Evolutionary conservation across 1,139 yeast genomes (phyloP), one percentile per base, ranked within the genome.

Genomic region (Blastobotrys raffinosifermentans): DNA sequence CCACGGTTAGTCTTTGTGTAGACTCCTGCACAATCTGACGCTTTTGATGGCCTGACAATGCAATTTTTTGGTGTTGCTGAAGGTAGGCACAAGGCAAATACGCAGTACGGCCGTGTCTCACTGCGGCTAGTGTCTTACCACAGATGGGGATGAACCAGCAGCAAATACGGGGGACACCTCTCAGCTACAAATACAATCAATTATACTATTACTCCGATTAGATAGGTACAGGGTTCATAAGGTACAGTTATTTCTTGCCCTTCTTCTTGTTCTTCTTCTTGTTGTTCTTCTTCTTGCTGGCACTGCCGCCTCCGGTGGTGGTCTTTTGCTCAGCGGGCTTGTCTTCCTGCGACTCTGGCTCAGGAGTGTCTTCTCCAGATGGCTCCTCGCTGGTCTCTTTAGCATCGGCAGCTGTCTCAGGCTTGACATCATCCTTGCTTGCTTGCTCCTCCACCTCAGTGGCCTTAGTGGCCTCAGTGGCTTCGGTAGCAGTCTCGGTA

Each of bases 261-360:
- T 40, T 42, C 44, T 46, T 47, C 46, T 48, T 48, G 34, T 45
- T 47, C 35, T 44, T 46, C 43, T 48, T 48, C 38, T 46, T 46
- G 31, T 47, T 47, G 29, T 46, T 43, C 10, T 39, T 40, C 32
- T 38, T 40, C 30, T 35, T 44, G 31, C 36, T 40, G 25, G 27
- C 15, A 10, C 7, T n/a, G n/a, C n/a, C n/a, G n/a, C n/a, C n/a
- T n/a, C n/a, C 21, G 13, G 20, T 21, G 5, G 29, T 11, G n/a
- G 17, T 8, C 5, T 21, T 7, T 11, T n/a, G 15, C 19, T 18
- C 32, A n/a, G 26, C 29, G 32, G 16, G 14, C 6, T 29, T 21
- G 4, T 36, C 22, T 31, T 36, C 19, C 29, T 36, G 13, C 7
- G 27, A 25, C 16, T 30, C 32, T 35, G 35, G 26, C n/a, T 34